Evolutionary conservation across 805 yeast genomes (phyloP).

Genomic region (Kodamaea nitidulidarum): DNA sequence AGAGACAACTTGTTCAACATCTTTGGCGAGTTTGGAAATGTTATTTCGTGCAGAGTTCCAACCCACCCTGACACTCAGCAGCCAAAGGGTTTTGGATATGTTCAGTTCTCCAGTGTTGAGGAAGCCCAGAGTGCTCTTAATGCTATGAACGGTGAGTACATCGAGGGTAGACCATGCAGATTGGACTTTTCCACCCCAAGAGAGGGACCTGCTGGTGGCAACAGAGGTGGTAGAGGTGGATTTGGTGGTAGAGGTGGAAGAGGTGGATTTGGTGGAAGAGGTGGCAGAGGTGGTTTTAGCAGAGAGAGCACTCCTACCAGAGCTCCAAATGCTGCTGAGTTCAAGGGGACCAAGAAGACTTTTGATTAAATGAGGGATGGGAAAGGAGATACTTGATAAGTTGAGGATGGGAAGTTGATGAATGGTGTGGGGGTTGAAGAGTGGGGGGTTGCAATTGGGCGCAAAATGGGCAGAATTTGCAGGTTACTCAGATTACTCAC

Average conservation of each 20-base stretch:
- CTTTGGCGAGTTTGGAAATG: conserved; percentile 76
- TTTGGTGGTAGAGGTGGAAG: conserved; percentile 30
- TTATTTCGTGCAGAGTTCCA: conserved; percentile 89
- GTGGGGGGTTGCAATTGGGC: too few relatives aligned
- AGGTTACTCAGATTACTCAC: too few relatives aligned
- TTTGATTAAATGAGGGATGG: conserved; percentile 48
- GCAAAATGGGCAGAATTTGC: too few relatives aligned
- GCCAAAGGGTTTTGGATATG: conserved; percentile 99
- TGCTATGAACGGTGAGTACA: conserved; percentile 81
- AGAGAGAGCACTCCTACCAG: conserved; percentile 42
- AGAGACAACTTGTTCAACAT: conserved; percentile 71
- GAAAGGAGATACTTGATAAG: too few relatives aligned
- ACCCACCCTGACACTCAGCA: conserved; percentile 98
- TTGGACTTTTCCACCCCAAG: conserved; percentile 93
- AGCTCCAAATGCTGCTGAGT: conserved; percentile 57
- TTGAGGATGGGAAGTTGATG: too few relatives aligned
- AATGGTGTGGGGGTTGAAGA: too few relatives aligned
- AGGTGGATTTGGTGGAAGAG: conserved; percentile 26
- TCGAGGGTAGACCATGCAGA: conserved; percentile 91
- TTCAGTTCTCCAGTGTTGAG: conserved; percentile 80
- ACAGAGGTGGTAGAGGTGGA: conserved; percentile 25
- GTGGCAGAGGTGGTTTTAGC: conserved; percentile 29
- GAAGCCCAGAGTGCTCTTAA: conserved; percentile 88
- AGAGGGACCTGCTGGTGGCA: conserved; percentile 41
- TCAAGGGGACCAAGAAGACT: conserved; percentile 82